A percentile compares a stretch with the other conserved stretches of the same genome.
Conservation (phyloP, 192 early-diverging fungal genomes). For the Backusella australiensis region DNA sequence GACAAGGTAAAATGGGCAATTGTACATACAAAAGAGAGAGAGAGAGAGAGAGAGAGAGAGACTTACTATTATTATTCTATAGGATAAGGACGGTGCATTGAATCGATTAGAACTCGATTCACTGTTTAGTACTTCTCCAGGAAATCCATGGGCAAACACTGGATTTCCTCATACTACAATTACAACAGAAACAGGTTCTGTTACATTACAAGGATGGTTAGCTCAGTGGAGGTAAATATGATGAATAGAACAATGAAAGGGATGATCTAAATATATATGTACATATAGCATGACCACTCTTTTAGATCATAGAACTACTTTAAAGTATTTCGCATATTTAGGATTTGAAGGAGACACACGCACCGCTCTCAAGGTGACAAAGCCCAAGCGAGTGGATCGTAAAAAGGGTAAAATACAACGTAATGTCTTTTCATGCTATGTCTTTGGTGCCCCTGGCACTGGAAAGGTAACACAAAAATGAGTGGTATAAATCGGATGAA, state of each 20-base stretch:
- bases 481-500: not conserved
- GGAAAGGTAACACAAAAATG: conserved; percentile 69
- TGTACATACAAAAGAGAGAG: not conserved
- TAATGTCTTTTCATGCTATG: conserved; percentile 91
- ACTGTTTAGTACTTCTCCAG: conserved; percentile 87
- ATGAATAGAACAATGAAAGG: not conserved
- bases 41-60: not conserved
- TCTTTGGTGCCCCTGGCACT: conserved; percentile 88
- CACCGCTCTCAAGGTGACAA: conserved; percentile 79
- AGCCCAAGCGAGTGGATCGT: conserved; percentile 66
- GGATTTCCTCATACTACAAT: conserved; percentile 89
- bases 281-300: conserved; percentile 90
- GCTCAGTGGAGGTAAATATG: conserved; percentile 91
- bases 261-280: not conserved
- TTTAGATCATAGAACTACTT: conserved; percentile 83
- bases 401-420: conserved; percentile 83
- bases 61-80: not conserved
- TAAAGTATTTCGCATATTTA: conserved; percentile 95
- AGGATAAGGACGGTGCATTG: conserved; percentile 97
- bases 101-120: conserved; percentile 79
- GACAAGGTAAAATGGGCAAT: conserved; percentile 63
- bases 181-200: conserved; percentile 83
- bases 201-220: conserved; percentile 95
- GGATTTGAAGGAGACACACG: conserved; percentile 91
- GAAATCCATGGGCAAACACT: conserved; percentile 89